Evolutionary conservation across 179 eudicot genomes (phyloP).

Genomic region (Sideroxylon spinosum): DNA sequence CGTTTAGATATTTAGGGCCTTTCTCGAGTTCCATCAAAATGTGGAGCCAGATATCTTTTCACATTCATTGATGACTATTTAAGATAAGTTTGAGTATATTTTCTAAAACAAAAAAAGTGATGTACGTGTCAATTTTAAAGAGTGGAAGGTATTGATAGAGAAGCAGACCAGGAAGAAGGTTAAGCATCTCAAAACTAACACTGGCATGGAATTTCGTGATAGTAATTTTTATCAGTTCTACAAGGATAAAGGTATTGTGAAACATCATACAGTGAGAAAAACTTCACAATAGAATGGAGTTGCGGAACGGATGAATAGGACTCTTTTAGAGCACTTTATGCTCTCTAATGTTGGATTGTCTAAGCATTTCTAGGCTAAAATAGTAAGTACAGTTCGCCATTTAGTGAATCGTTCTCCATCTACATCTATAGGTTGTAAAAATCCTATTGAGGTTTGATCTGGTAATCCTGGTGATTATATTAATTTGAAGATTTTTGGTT

Average conservation of each 20-base stretch:
- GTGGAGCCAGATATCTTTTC: too few species aligned
- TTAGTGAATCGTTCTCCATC: not conserved
- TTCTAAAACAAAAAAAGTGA: too few species aligned
- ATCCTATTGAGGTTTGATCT: not conserved
- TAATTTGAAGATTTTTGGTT: not conserved
- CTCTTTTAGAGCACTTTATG: not conserved
- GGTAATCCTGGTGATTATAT: not conserved
- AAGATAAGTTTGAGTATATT: too few species aligned
- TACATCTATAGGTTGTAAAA: not conserved
- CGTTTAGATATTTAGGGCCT: too few species aligned
- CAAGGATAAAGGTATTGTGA: not conserved
- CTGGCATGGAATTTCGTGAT: not conserved
- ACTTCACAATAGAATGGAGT: not conserved
- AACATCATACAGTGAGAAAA: not conserved
- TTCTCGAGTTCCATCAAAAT: too few species aligned
- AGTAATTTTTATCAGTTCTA: not conserved
- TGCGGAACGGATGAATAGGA: not conserved
- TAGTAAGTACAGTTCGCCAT: not conserved
- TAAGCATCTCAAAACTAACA: not conserved
- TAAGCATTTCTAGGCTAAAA: not conserved
- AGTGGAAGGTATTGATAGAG: too few species aligned
- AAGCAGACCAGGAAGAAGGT: not conserved
- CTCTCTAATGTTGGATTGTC: not conserved
- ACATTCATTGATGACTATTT: too few species aligned
- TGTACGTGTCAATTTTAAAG: too few species aligned